A percentile compares a stretch with the other conserved stretches of the same genome.
phyloP scores from a whole-genome alignment of 495 filamentous ascomycete species.

The Aspergillus indologenus region DNA sequence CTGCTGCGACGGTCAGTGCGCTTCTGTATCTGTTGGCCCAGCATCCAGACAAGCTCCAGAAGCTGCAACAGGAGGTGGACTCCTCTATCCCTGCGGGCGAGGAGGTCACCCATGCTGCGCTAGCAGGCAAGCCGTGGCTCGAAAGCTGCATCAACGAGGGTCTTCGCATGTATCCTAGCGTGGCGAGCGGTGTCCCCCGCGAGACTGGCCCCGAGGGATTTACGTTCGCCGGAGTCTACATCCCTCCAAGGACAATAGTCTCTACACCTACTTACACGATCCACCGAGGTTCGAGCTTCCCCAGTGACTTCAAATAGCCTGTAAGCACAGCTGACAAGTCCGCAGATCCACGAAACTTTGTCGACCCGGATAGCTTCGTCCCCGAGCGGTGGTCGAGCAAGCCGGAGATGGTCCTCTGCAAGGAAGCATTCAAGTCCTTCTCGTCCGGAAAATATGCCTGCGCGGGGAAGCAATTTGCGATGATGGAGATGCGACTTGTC shows the following conservation, averaged over 20 bases:
- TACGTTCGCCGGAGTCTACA: conserved; percentile 10
- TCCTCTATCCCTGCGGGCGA: neutral
- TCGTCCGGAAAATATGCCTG: conserved; percentile 23
- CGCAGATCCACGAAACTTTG: conserved; percentile 20
- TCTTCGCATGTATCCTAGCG: conserved; percentile 11
- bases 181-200: conserved; percentile 13
- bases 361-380: conserved; percentile 26
- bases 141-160: conserved; percentile 15
- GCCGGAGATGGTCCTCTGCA: conserved; percentile 27
- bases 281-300: conserved; percentile 10
- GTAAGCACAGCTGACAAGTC: neutral
- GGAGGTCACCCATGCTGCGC: neutral
- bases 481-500: conserved; percentile 33
- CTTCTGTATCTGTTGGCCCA: conserved; percentile 13
- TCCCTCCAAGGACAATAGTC: conserved; percentile 12
- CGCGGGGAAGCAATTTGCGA: conserved; percentile 31
- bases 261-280: conserved; percentile 13
- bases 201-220: conserved; percentile 12
- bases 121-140: conserved; percentile 9
- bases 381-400: conserved; percentile 33
- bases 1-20: conserved; percentile 5
- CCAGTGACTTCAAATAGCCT: neutral
- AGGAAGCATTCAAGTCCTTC: conserved; percentile 31
- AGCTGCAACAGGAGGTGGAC: conserved; percentile 14
- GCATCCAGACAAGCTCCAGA: conserved; percentile 9